Base-by-base conservation (phyloP, 192 early-diverging fungal species). In the Podila epigama region DNA sequence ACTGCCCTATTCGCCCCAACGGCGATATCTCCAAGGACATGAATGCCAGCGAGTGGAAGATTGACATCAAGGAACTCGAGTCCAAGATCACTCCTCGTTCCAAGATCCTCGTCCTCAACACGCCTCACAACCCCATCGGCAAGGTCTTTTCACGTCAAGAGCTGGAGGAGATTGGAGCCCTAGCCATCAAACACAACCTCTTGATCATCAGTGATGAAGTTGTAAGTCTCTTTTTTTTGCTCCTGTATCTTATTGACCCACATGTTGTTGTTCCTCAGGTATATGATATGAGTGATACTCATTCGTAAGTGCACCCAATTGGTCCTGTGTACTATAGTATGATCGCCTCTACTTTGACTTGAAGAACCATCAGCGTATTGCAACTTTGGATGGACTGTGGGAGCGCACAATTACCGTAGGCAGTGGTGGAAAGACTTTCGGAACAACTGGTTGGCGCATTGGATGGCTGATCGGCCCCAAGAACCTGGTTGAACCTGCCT, bases 371-470 rank as follows among this genome's bases (percentile, higher is more conserved):
- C 71, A 90, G 40, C 86, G 89, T 55, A 95, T 94, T 58, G 94
- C 97, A 0, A 93, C 90, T 58, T 83, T 98, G 32, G 89, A 93
- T 6, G 89, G 89, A 34, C 88, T 97, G 82, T 97, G 92, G 92
- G 89, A 96, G 66, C 89, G 95, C 51, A 97, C 97, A 5, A 89
- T 98, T 48, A 95, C 95, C n/a, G 89, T 97, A 27, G 94, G 95
- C 12, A 93, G 91, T 40, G 91, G 92, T 13, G 96, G 97, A 51
- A 98, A 98, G 80, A 92, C 93, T 81, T 95, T 96, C 82, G 97
- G 94, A 34, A 91, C 95, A 16, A 98, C 97, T 9, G 97, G 97
- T 33, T 98, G 97, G 97, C 95, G 96, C 63, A 86, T 98, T 40
- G 97, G 97, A 40, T 98, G 97, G 97, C 83, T 89, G 36, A 85